Conservation (phyloP, 78 protist species). For the slime mould (Dictyostelium discoideum) region DNA sequence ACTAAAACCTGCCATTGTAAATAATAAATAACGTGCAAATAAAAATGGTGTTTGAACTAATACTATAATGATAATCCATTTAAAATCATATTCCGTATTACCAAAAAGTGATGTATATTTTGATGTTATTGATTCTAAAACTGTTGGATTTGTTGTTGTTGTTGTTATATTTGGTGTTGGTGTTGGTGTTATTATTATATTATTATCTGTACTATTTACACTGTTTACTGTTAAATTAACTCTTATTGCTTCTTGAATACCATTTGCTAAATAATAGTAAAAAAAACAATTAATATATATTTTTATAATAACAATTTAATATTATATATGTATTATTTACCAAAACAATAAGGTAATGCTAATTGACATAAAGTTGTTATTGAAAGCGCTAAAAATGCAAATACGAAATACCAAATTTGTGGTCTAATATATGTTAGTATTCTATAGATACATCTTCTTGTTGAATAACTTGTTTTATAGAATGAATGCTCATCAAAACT, state of each 20-base stretch:
- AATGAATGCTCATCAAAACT: slow-evolving; percentile 37
- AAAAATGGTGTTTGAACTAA: slow-evolving; percentile 56
- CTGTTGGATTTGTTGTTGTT: background rate
- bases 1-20: slow-evolving; percentile 58
- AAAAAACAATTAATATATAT: background rate
- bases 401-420: slow-evolving; percentile 62
- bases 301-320: background rate
- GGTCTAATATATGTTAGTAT: slow-evolving; percentile 33
- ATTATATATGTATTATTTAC: background rate
- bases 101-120: background rate
- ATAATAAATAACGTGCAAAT: slow-evolving; percentile 37
- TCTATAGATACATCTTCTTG: slow-evolving; percentile 47
- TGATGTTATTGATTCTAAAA: background rate
- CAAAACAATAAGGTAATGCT: slow-evolving; percentile 55
- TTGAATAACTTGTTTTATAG: slow-evolving; percentile 37
- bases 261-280: background rate
- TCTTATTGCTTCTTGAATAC: background rate
- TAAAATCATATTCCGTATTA: slow-evolving; percentile 1
- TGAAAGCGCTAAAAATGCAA: slow-evolving; percentile 44
- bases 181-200: background rate
- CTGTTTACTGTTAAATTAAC: background rate
- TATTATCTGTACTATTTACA: background rate
- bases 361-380: slow-evolving; percentile 64
- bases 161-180: background rate
- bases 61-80: slow-evolving; percentile 48